phyloP scores from a whole-genome alignment of 129 eudicot genomes.

The Pseudognaphalium luteoalbum region DNA sequence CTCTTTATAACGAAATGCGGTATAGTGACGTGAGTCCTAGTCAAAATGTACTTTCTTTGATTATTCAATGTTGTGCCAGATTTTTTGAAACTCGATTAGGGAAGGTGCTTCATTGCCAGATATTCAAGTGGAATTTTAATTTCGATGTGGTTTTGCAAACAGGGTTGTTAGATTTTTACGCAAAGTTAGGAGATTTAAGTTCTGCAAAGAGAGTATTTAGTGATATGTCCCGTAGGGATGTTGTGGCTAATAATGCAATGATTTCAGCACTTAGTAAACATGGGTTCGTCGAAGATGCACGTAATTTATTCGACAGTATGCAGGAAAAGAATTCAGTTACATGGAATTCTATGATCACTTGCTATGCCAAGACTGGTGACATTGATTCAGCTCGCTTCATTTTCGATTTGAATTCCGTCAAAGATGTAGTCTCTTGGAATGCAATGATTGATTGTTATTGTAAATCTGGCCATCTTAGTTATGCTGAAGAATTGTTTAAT shows the following conservation, averaged over 20 bases:
- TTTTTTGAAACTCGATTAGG: constrained; percentile 31
- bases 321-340: constrained; percentile 42
- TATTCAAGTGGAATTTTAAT: constrained; percentile 35
- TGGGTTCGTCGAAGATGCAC: constrained; percentile 46
- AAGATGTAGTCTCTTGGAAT: constrained; percentile 62
- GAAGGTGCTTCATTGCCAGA: constrained; percentile 41
- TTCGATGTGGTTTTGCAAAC: constrained; percentile 51
- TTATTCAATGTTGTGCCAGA: constrained; percentile 42
- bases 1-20: constrained; percentile 42
- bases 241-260: constrained; percentile 59
- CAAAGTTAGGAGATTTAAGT: constrained; percentile 43
- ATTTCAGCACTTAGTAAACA: constrained; percentile 50
- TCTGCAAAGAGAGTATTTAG: constrained; percentile 46
- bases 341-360: constrained; percentile 60
- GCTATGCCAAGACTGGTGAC: constrained; percentile 49
- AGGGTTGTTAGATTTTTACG: constrained; percentile 59
- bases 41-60: constrained; percentile 31
- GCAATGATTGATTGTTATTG: constrained; percentile 54
- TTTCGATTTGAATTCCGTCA: constrained; percentile 48
- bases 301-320: constrained; percentile 43
- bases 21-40: constrained; percentile 31
- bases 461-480: constrained; percentile 32
- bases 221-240: constrained; percentile 43
- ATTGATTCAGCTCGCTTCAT: constrained; percentile 36
- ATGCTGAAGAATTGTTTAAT: constrained; percentile 47